These are phyloP conservation scores for Chalaropsis thielavioides DNA, from an alignment of 2,329 filamentous ascomycete genomes.

Conservation along the genomic window DNA sequence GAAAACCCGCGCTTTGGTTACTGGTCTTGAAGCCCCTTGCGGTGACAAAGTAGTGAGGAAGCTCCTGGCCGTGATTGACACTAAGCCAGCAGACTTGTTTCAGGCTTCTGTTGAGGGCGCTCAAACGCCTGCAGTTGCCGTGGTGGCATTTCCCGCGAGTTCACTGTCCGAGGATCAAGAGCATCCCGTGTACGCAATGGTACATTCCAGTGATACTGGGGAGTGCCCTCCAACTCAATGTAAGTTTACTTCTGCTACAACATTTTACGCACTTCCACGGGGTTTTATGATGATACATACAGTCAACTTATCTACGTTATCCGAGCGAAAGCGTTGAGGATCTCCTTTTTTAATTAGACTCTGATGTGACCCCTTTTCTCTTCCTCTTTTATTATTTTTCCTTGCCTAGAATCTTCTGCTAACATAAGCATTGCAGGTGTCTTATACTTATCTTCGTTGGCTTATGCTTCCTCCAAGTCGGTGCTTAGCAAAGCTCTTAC, in stretches of 20 bases:
- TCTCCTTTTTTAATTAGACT: constrained; percentile 44
- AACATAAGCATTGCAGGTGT: constrained; percentile 21
- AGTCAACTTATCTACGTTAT: constrained; percentile 99
- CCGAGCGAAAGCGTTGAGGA: constrained; percentile 83
- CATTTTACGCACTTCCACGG: constrained; percentile 20
- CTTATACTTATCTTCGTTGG: constrained; percentile 30
- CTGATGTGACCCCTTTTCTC: constrained; percentile 46
- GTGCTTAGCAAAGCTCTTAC: constrained; percentile 30
- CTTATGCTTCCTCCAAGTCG: constrained; percentile 25
- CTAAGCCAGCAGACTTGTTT: constrained; percentile 52
- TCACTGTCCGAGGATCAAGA: constrained; percentile 29
- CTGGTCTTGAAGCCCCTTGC: constrained; percentile 19
- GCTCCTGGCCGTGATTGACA: constrained; percentile 55
- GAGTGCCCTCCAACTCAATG: constrained; percentile 82
- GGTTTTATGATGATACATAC: constrained; percentile 67
- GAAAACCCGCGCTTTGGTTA: constrained; percentile 40
- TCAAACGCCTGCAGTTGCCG: constrained; percentile 57
- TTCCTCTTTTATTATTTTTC: constrained; percentile 10
- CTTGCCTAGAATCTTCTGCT: constrained; percentile 22
- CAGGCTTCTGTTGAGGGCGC: constrained; percentile 57
- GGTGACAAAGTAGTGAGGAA: constrained; percentile 10
- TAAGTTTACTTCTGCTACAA: constrained; percentile 41
- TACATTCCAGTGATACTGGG: constrained; percentile 80
- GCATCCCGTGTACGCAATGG: constrained; percentile 43
- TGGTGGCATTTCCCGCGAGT: constrained; percentile 49